Evolutionary conservation across 1,284 basidiomycete species (phyloP).

Genomic region (Boletellus sp.): DNA sequence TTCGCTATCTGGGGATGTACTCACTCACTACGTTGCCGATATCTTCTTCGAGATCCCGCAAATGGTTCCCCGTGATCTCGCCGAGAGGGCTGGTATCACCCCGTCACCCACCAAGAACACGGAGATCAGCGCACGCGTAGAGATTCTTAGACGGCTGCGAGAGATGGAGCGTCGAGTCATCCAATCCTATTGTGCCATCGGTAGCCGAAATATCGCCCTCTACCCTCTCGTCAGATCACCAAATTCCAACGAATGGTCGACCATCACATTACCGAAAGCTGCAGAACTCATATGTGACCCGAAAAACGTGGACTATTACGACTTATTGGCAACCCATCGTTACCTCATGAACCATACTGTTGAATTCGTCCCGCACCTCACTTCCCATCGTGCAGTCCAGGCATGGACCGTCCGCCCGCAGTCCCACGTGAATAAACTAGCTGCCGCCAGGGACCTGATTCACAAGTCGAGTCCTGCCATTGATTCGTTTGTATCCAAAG

Average conservation of each 20-base stretch:
- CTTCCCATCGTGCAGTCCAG: slow-evolving; percentile 54
- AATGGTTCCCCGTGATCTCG: slow-evolving; percentile 46
- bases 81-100: slow-evolving; percentile 45
- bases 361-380: slow-evolving; percentile 62
- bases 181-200: slow-evolving; percentile 36
- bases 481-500: slow-evolving; percentile 57
- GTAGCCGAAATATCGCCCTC: slow-evolving; percentile 32
- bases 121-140: slow-evolving; percentile 54
- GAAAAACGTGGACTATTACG: slow-evolving; percentile 33
- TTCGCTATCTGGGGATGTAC: slow-evolving; percentile 48
- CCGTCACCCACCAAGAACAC: slow-evolving; percentile 28
- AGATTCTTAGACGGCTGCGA: slow-evolving; percentile 52
- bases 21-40: slow-evolving; percentile 45
- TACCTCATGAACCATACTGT: slow-evolving; percentile 65
- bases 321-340: slow-evolving; percentile 68
- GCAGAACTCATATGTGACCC: slow-evolving; percentile 39
- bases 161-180: slow-evolving; percentile 46
- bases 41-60: slow-evolving; percentile 57
- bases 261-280: slow-evolving; percentile 49
- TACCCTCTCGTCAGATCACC: slow-evolving; percentile 47
- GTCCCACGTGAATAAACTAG: slow-evolving; percentile 55
- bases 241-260: slow-evolving; percentile 49
- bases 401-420: slow-evolving; percentile 70
- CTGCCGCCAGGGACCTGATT: slow-evolving; percentile 55
- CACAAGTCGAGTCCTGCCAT: slow-evolving; percentile 43